Conservation (phyloP, 2,329 filamentous ascomycete genomes). For the Fusarium sp. region DNA sequence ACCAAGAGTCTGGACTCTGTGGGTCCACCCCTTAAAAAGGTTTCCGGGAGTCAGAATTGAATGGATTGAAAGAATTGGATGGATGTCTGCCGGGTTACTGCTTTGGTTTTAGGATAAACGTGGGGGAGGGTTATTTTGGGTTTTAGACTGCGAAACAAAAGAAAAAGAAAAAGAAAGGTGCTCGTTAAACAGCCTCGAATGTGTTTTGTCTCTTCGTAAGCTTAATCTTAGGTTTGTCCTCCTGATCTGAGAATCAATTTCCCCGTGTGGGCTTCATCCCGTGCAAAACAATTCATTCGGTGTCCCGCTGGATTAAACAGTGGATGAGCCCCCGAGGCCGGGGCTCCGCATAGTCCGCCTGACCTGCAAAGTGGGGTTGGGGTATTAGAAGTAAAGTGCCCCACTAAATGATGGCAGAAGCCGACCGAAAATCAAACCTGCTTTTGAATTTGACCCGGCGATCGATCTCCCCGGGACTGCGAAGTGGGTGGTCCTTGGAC, state of each 20-base stretch:
- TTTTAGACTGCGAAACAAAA: neutral
- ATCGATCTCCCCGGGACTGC: slow-evolving; percentile 39
- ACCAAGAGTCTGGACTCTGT: slow-evolving; percentile 22
- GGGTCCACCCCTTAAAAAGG: slow-evolving; percentile 27
- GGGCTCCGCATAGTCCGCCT: slow-evolving; percentile 44
- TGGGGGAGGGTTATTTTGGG: slow-evolving; percentile 6
- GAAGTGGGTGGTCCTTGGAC: slow-evolving; percentile 19
- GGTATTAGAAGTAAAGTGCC: slow-evolving; percentile 26
- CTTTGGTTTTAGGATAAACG: slow-evolving; percentile 14
- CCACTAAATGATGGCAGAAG: slow-evolving; percentile 36
- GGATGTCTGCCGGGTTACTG: slow-evolving; percentile 22
- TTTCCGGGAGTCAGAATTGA: slow-evolving; percentile 28
- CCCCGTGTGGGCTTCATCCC: slow-evolving; percentile 14
- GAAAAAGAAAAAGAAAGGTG: neutral
- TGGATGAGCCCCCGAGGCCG: slow-evolving; percentile 28
- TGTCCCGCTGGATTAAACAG: slow-evolving; percentile 31
- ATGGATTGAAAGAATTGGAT: slow-evolving; percentile 8
- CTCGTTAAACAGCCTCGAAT: neutral
- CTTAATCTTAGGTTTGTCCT: slow-evolving; percentile 16
- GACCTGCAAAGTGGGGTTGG: slow-evolving; percentile 46
- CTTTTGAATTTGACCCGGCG: slow-evolving; percentile 27
- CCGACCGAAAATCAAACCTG: slow-evolving; percentile 37
- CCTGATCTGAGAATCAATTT: slow-evolving; percentile 22
- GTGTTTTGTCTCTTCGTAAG: slow-evolving; percentile 3
- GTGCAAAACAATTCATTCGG: slow-evolving; percentile 23